Conservation (phyloP, 306 rosid species). For the Lathyrus oleraceus region DNA sequence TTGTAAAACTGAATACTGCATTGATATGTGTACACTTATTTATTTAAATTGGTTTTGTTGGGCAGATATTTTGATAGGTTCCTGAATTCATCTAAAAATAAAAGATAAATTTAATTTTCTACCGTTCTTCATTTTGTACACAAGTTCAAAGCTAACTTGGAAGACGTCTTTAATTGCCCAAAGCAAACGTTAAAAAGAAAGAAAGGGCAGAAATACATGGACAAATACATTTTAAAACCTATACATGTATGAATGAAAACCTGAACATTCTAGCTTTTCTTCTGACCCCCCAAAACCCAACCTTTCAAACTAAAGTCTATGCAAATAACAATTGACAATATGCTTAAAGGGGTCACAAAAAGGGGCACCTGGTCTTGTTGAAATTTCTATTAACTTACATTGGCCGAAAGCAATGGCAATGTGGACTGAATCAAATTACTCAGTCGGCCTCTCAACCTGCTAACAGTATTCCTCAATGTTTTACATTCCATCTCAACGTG, state of each 20-base stretch:
- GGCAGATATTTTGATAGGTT: background rate
- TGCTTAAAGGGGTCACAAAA: background rate
- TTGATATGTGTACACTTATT: background rate
- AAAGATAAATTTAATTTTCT: conserved; percentile 7
- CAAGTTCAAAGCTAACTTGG: background rate
- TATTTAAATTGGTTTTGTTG: background rate
- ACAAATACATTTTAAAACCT: conserved; percentile 15
- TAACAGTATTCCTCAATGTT: conserved; percentile 56
- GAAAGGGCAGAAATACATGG: conserved; percentile 1
- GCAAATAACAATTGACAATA: conserved; percentile 21
- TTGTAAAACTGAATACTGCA: background rate
- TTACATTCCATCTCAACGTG: conserved; percentile 46
- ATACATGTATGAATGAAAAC: conserved; percentile 26
- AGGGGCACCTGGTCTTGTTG: background rate
- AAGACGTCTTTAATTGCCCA: background rate
- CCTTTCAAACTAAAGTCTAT: conserved; percentile 16
- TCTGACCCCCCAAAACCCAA: conserved; percentile 10
- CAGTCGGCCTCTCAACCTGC: conserved; percentile 56
- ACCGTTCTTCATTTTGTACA: background rate
- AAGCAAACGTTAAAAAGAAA: background rate
- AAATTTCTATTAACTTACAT: conserved; percentile 34
- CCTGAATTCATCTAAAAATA: background rate
- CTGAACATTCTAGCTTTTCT: conserved; percentile 21
- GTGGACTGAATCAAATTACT: conserved; percentile 54
- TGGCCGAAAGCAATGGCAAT: conserved; percentile 42